These are phyloP conservation scores for Kwoniella newhampshirensis DNA, from an alignment of 768 basidiomycete species.

Conservation along the genomic window DNA sequence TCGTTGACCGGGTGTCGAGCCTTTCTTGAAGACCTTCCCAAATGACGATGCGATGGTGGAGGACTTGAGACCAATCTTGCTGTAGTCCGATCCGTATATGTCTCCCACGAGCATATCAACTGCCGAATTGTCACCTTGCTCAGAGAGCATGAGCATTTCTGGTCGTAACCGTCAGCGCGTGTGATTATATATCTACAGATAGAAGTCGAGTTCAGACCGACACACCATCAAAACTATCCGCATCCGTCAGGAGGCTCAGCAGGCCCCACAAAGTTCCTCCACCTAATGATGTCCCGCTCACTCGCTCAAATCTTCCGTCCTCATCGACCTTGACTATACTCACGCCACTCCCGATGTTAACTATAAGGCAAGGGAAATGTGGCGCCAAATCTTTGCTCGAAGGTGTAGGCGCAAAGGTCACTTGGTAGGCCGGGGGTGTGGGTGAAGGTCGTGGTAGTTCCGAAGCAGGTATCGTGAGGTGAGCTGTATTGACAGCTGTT, in stretches of 20 bases:
- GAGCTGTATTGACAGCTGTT: constrained; percentile 1
- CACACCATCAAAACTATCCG: constrained; percentile 91
- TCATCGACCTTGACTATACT: constrained; percentile 96
- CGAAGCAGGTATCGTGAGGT: constrained; percentile 42
- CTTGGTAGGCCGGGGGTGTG: constrained; percentile 80
- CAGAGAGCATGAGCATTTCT: constrained; percentile 97
- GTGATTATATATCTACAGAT: background rate
- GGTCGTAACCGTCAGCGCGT: constrained; percentile 23
- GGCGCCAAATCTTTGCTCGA: constrained; percentile 57
- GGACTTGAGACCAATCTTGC: constrained; percentile 90
- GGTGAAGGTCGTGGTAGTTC: constrained; percentile 81
- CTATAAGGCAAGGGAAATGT: constrained; percentile 90
- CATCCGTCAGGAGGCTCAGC: constrained; percentile 89
- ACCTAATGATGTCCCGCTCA: constrained; percentile 94
- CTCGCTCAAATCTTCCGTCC: constrained; percentile 91
- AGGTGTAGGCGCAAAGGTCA: constrained; percentile 70
- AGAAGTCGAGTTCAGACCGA: too few species aligned
- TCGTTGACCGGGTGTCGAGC: constrained; percentile 59
- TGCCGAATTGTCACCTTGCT: constrained; percentile 84
- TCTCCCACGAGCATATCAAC: constrained; percentile 99
- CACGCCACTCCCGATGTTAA: constrained; percentile 97
- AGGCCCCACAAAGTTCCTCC: constrained; percentile 98
- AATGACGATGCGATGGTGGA: constrained; percentile 98
- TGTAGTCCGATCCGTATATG: constrained; percentile 98
- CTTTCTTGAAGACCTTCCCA: constrained; percentile 95